Evolutionary conservation across 306 rosid species (phyloP).

Genomic region (Pachyrhizus erosus): DNA sequence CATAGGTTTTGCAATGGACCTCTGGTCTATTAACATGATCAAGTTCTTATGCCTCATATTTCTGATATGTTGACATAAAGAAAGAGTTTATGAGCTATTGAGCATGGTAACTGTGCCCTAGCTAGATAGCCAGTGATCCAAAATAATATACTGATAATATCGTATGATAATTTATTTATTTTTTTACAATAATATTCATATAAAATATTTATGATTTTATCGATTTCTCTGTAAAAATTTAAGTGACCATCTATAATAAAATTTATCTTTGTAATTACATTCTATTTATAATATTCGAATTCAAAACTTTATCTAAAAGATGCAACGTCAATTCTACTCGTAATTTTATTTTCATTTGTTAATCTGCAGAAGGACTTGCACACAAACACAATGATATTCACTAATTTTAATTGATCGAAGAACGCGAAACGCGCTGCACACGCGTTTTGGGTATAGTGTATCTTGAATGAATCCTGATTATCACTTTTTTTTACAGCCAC

Average conservation of each 20-base stretch:
- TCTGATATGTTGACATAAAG: neutral
- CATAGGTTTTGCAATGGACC: neutral
- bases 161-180: no score
- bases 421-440: neutral
- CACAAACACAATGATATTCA: neutral
- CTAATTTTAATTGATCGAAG: neutral
- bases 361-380: neutral
- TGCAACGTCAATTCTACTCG: no score
- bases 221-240: no score
- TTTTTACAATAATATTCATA: no score
- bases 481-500: neutral
- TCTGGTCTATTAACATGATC: neutral
- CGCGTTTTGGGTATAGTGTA: neutral
- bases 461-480: neutral
- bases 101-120: constrained; percentile 12
- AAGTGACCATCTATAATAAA: no score
- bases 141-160: neutral
- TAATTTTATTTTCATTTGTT: neutral
- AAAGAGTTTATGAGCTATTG: neutral
- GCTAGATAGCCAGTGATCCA: neutral
- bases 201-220: no score
- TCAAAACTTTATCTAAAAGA: no score
- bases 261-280: no score
- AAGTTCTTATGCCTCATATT: neutral
- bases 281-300: no score